A percentile compares a stretch with the other conserved stretches of the same genome.
Evolutionary conservation across 257 asterid species (phyloP).

Genomic region (Schizonepeta tenuifolia): DNA sequence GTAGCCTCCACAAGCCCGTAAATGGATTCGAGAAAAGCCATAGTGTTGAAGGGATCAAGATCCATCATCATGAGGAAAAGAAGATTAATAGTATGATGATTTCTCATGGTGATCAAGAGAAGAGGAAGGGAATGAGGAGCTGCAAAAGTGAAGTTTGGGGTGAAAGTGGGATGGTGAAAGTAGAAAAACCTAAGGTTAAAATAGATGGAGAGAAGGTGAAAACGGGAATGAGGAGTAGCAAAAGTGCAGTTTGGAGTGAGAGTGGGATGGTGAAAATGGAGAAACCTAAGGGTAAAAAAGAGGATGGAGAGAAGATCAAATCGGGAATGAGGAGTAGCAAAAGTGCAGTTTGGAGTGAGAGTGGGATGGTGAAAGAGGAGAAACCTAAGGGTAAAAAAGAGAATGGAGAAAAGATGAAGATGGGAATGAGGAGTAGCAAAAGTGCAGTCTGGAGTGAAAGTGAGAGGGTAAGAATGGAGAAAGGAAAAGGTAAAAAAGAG

Average conservation of each 20-base stretch:
- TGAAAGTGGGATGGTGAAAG: constrained; percentile 34
- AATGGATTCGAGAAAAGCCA: neutral
- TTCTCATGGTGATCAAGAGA: constrained; percentile 16
- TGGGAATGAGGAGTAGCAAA: constrained; percentile 38
- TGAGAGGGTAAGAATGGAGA: constrained; percentile 27
- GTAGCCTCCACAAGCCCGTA: neutral
- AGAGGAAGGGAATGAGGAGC: constrained; percentile 37
- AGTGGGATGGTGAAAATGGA: constrained; percentile 29
- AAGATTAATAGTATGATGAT: neutral
- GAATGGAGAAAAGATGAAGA: constrained; percentile 22
- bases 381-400: constrained; percentile 14
- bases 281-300: constrained; percentile 2
- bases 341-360: constrained; percentile 38
- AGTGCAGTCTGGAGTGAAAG: constrained; percentile 39
- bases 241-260: constrained; percentile 39
- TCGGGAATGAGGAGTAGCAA: constrained; percentile 37
- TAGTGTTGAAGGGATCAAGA: constrained; percentile 13
- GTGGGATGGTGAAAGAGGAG: constrained; percentile 28
- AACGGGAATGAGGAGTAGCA: constrained; percentile 35
- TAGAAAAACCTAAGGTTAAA: neutral
- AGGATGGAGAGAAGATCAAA: constrained; percentile 25
- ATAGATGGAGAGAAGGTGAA: constrained; percentile 27
- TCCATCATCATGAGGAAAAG: constrained; percentile 7
- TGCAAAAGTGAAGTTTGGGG: constrained; percentile 42
- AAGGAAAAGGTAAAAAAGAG: constrained; percentile 12